These are phyloP conservation scores for Mycogone perniciosa DNA, from an alignment of 2,329 filamentous ascomycete genomes.

Conservation along the genomic window DNA sequence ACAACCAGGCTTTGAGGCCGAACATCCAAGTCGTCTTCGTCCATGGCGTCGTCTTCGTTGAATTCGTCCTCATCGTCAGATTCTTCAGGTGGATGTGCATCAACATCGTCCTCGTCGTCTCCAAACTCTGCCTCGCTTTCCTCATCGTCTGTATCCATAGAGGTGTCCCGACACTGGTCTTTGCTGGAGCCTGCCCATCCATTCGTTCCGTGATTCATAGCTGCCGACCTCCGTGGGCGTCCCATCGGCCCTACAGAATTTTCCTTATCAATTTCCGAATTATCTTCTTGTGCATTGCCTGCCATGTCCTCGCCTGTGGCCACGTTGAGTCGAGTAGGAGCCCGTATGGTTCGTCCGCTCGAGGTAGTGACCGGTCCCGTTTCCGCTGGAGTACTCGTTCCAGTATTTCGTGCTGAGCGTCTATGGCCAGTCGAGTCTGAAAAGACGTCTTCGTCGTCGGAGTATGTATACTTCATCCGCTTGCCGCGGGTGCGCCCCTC, in stretches of 20 bases:
- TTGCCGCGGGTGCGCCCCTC: conserved; percentile 95
- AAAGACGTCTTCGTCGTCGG: conserved; percentile 74
- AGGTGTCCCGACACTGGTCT: conserved; percentile 36
- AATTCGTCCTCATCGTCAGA: conserved; percentile 54
- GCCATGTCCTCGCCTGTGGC: conserved; percentile 47
- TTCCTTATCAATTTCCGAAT: conserved; percentile 34
- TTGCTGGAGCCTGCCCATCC: conserved; percentile 34
- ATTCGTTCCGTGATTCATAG: conserved; percentile 43
- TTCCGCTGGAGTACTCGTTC: conserved; percentile 66
- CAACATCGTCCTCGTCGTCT: conserved; percentile 65
- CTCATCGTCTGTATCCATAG: conserved; percentile 56
- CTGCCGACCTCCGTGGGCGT: conserved; percentile 45
- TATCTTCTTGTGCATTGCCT: conserved; percentile 41
- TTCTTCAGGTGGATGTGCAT: conserved; percentile 58
- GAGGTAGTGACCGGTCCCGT: conserved; percentile 62
- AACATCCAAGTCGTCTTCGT: conserved; percentile 46
- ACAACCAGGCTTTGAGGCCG: conserved; percentile 61
- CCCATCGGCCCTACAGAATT: conserved; percentile 38
- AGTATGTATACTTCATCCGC: conserved; percentile 93
- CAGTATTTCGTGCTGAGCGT: conserved; percentile 68
- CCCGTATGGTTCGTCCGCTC: conserved; percentile 78
- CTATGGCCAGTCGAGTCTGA: conserved; percentile 56
- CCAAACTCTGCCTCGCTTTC: conserved; percentile 70
- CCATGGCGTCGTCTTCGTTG: conserved; percentile 51
- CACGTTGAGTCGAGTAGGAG: conserved; percentile 59